Evolutionary conservation across 768 basidiomycete species (phyloP), one percentile per base, ranked within the genome.

Genomic region (Amanita pallidorosea): DNA sequence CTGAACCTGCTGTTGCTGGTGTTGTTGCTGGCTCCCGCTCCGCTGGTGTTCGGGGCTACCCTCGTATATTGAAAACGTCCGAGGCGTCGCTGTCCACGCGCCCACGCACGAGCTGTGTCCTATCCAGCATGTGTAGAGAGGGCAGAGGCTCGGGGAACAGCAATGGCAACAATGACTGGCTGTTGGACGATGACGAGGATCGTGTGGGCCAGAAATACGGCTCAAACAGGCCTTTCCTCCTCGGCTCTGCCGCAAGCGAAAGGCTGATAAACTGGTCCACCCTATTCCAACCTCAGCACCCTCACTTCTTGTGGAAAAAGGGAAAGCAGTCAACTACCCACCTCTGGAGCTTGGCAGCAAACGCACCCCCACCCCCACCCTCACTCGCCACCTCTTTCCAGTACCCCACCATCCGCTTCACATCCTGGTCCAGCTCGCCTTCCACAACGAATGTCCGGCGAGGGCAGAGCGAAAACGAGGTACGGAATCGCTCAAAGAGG

Each of bases 211-310:
- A 90, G 65, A 83, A 88, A 56, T 82, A 78, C 0, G 86, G 85
- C 55, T 88, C 85, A 51, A 86, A 89, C 2, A 83, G 65, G 7
- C 85, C 84, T 61, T 75, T 81, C n/a, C 81, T 72, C 18, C 81
- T 75, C 6, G 86, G 80, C 57, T 91, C 88, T 13, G 83, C 79
- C 35, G 84, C 79, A 31, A 88, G 63, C 2, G 88, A 90, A 17
- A 88, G 69, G 0, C 83, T 79, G 77, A 83, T 84, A 58, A 88
- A 89, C 54, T 86, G 84, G 22, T 86, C 86, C 54, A 85, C 67
- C 7, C 84, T 88, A 55, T n/a, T 22, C 41, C 18, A 22, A 9
- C 12, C 13, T 38, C n/a, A 9, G 12, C 31, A 47, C 48, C 31
- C 4, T 31, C 31, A 4, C 31, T 31, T 31, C 31, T 31, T 11